Evolutionary conservation across 768 basidiomycete genomes (phyloP).

Genomic region (Glaciozyma antarctica): DNA sequence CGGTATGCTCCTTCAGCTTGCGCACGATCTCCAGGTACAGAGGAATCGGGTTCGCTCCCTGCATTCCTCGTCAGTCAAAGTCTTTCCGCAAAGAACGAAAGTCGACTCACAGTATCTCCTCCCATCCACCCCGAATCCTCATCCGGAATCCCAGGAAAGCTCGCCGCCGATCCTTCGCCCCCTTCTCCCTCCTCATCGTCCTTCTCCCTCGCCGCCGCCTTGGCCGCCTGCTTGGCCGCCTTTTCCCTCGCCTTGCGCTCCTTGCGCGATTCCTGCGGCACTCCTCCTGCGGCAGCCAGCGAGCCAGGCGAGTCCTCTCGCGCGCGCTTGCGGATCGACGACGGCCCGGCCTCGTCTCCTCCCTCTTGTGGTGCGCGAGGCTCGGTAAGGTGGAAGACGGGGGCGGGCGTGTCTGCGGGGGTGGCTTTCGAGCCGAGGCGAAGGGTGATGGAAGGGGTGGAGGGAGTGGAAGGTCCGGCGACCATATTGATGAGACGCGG

Average conservation of each 20-base stretch:
- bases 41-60: not conserved
- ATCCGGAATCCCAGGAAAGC: slow-evolving; percentile 7
- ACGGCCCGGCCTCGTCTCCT: not conserved
- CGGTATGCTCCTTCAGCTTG: slow-evolving; percentile 31
- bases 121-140: slow-evolving; percentile 20
- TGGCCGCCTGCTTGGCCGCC: not conserved
- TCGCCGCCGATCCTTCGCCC: not conserved
- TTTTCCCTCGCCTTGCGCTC: slow-evolving; percentile 12
- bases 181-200: not conserved
- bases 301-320: not conserved
- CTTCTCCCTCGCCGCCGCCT: not conserved
- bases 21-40: slow-evolving; percentile 30
- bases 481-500: not conserved
- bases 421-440: slow-evolving; percentile 14
- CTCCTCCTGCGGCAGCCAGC: not conserved
- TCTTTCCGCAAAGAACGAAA: not conserved
- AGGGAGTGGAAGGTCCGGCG: not conserved
- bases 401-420: not conserved
- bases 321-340: not conserved
- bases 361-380: not conserved
- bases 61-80: not conserved
- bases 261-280: not conserved
- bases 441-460: slow-evolving; percentile 8
- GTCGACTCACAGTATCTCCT: not conserved
- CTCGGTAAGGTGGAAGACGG: not conserved